Evolutionary conservation across 1,139 yeast genomes (phyloP).

Genomic region (Geotrichum siamense): DNA sequence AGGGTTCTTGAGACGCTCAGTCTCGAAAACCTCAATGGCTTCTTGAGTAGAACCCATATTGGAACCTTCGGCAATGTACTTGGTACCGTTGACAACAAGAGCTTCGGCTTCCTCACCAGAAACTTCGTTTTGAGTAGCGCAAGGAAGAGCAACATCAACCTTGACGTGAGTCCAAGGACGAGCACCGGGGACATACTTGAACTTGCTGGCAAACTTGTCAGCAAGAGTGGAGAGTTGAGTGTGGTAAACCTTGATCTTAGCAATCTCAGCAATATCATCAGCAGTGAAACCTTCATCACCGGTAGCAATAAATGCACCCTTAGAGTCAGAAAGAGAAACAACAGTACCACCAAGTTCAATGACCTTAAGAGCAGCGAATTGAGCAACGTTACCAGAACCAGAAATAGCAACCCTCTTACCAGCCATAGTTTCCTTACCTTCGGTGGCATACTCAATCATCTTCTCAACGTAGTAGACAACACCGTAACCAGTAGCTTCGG

Average conservation of each 20-base stretch:
- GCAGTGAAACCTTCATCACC: conserved; percentile 66
- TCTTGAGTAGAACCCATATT: conserved; percentile 99
- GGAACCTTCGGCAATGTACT: conserved; percentile 96
- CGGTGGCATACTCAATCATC: conserved; percentile 90
- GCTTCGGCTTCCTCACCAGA: conserved; percentile 95
- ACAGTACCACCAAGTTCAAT: conserved; percentile 95
- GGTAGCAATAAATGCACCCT: conserved; percentile 64
- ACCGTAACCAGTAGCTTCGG: conserved; percentile 99
- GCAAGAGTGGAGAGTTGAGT: conserved; percentile 66
- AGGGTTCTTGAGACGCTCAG: conserved; percentile 55
- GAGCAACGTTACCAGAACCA: conserved; percentile 99
- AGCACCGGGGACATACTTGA: conserved; percentile 80
- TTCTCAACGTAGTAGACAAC: conserved; percentile 93
- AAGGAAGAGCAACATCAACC: conserved; percentile 94
- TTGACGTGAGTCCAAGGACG: conserved; percentile 93
- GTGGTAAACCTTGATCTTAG: conserved; percentile 75
- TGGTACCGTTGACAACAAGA: conserved; percentile 84
- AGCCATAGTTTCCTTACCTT: conserved; percentile 78
- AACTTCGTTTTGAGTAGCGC: conserved; percentile 97
- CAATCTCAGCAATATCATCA: conserved; percentile 71
- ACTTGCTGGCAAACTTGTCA: conserved; percentile 44
- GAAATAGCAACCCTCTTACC: conserved; percentile 96
- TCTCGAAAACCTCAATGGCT: conserved; percentile 92
- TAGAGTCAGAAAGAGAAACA: conserved; percentile 88
- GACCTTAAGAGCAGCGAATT: conserved; percentile 95